Conservation (phyloP, 805 yeast genomes). For the Saccharomycopsis fibuligera region DNA sequence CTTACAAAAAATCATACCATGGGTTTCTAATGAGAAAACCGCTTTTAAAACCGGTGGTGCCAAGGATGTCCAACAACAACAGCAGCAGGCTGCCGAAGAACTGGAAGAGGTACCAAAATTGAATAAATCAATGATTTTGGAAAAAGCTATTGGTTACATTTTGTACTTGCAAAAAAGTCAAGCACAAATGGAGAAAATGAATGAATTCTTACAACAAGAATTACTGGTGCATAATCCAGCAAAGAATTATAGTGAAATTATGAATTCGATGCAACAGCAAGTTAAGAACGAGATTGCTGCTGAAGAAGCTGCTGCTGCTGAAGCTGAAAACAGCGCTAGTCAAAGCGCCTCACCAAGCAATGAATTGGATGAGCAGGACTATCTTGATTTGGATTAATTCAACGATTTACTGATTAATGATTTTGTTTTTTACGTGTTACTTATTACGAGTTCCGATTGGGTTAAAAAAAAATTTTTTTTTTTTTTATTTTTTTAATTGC, state of each 20-base stretch:
- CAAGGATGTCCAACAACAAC: no score
- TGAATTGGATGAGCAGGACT: neutral
- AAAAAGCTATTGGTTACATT: conserved; percentile 61
- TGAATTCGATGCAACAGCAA: neutral
- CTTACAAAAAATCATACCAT: conserved; percentile 59
- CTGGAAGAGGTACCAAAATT: conserved; percentile 33
- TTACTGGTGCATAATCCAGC: conserved; percentile 11
- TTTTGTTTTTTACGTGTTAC: no score
- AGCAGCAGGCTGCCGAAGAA: conserved; percentile 10
- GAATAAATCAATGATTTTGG: conserved; percentile 63
- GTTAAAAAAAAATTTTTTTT: no score
- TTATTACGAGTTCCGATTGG: no score
- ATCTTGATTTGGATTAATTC: conserved; percentile 2
- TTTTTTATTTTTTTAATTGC: no score
- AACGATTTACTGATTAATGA: no score
- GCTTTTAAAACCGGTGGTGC: conserved; percentile 45
- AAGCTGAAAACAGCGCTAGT: no score
- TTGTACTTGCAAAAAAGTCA: conserved; percentile 46
- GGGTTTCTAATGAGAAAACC: conserved; percentile 56
- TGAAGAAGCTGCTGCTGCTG: neutral
- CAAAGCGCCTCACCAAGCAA: neutral
- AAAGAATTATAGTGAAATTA: neutral
- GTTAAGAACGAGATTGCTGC: neutral
- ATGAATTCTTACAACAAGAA: conserved; percentile 27
- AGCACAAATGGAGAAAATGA: conserved; percentile 30